Percentiles rank a stretch among this genome's conserved stretches.
phyloP scores from a whole-genome alignment of 495 filamentous ascomycete genomes.

The Xylaria bambusicola region DNA sequence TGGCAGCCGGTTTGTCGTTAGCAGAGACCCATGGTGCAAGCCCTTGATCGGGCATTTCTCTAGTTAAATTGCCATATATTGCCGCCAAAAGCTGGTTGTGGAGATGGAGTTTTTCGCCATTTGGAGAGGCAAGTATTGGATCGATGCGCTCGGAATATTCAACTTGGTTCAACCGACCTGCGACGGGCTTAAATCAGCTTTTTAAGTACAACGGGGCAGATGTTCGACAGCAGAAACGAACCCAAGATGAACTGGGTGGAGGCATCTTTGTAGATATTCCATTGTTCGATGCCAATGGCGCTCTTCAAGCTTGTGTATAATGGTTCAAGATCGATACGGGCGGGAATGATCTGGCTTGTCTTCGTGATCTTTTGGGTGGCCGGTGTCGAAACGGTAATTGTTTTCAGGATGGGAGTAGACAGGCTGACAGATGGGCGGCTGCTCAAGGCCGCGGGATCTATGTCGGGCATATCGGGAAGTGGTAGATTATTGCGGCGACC shows the following conservation, averaged over 20 bases:
- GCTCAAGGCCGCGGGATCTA: slow-evolving; percentile 81
- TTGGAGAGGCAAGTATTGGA: slow-evolving; percentile 65
- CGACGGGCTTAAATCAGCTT: slow-evolving; percentile 19
- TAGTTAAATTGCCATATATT: slow-evolving; percentile 80
- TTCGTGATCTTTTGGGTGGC: slow-evolving; percentile 63
- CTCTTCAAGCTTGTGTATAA: slow-evolving; percentile 84
- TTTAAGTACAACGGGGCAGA: slow-evolving; percentile 17
- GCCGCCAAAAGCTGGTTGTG: slow-evolving; percentile 90
- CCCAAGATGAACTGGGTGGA: slow-evolving; percentile 79
- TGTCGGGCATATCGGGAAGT: slow-evolving; percentile 67
- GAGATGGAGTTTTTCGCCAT: slow-evolving; percentile 72
- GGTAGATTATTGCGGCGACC: slow-evolving; percentile 11
- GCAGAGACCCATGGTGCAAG: slow-evolving; percentile 94
- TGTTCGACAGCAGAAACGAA: slow-evolving; percentile 45
- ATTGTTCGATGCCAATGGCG: slow-evolving; percentile 75
- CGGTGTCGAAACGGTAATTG: slow-evolving; percentile 58
- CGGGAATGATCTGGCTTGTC: slow-evolving; percentile 64
- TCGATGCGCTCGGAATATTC: slow-evolving; percentile 80
- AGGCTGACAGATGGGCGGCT: slow-evolving; percentile 65
- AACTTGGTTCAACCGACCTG: slow-evolving; percentile 81
- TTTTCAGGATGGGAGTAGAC: slow-evolving; percentile 64
- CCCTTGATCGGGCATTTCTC: slow-evolving; percentile 88
- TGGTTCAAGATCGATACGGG: slow-evolving; percentile 87
- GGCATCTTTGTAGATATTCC: slow-evolving; percentile 84
- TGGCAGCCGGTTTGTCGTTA: slow-evolving; percentile 87